phyloP scores from a whole-genome alignment of 345 rosid species.

The Populus alba region DNA sequence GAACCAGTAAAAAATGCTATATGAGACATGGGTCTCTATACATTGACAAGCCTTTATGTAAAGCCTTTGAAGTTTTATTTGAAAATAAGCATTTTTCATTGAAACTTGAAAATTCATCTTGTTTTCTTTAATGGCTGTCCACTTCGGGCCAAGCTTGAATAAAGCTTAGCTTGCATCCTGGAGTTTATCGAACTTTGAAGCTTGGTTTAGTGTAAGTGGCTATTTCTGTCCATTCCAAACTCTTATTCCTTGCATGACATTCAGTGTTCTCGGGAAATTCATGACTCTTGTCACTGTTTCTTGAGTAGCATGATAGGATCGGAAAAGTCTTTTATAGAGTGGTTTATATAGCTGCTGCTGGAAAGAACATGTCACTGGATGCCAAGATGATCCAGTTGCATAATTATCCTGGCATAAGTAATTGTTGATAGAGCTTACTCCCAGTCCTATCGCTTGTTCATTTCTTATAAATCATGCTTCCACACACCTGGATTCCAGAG shows the following conservation, averaged over 20 bases:
- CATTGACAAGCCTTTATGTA: not conserved
- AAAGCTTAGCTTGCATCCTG: not conserved
- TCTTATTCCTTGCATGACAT: not conserved
- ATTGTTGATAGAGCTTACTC: not conserved
- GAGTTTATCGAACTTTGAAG: not conserved
- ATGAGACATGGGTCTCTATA: not conserved
- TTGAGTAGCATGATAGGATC: not conserved
- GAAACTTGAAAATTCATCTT: not conserved
- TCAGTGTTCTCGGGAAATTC: not conserved
- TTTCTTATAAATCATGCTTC: not conserved
- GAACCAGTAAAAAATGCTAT: not conserved
- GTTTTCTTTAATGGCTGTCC: not conserved
- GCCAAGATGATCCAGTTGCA: conserved; percentile 1
- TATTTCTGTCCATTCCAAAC: not conserved
- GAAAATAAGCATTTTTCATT: not conserved
- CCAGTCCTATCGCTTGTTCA: not conserved
- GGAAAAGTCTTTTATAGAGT: not conserved
- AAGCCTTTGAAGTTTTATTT: not conserved
- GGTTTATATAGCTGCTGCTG: not conserved
- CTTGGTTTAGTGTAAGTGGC: not conserved
- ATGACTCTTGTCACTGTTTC: not conserved
- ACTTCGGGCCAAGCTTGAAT: not conserved
- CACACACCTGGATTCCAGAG: not conserved
- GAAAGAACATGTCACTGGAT: not conserved
- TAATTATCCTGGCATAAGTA: not conserved